Base-by-base conservation (phyloP, 176 grass and related monocot genomes). In the Cenchrus purpureus region DNA sequence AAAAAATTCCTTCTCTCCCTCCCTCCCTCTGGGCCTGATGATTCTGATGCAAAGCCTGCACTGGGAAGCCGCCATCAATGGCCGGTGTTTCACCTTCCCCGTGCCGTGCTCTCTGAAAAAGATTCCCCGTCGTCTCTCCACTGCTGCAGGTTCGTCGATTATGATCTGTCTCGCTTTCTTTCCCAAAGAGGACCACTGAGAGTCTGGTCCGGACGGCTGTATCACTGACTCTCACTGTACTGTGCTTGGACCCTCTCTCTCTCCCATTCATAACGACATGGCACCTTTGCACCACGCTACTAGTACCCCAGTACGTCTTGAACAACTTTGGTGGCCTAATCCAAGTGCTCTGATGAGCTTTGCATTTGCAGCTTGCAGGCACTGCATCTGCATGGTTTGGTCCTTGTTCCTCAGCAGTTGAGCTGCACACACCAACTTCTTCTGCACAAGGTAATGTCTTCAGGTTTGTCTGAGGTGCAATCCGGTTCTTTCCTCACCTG, bases 31-130 rank as follows among this genome's bases (percentile, higher is more conserved):
- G 72, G 58, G 32, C 57, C 80, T 67, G 61, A 29, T 79, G 58
- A 79, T 87, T 86, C 88, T 74, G 74, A 29, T 67, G 58, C 73
- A 78, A 86, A 82, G 73, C 2, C 73, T 82, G 73, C 78, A 71
- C 71, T 48, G 44, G 22, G 68, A 12, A 85, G 63, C 12, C 25
- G 8, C 49, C 79, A 66, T 79, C 60, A 58, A 79, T 86, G 66
- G 7, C 25, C 53, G 48, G 48, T 68, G 80, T 83, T 84, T 19
- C 10, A 80, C 76, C 89, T 86, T 89, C 0, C 20, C 72, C 20
- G 29, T 31, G 3, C 48, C 64, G n/a, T 8, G 40, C 51, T 53
- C 62, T 50, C 61, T 52, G 13, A 53, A 72, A 71, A 83, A 90
- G 88, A 90, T 86, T 78, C 73, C 55, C 45, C 70, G 46, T 29